Evolutionary conservation across 116 monocot genomes (phyloP).

Genomic region (Phalaenopsis hybrid): DNA sequence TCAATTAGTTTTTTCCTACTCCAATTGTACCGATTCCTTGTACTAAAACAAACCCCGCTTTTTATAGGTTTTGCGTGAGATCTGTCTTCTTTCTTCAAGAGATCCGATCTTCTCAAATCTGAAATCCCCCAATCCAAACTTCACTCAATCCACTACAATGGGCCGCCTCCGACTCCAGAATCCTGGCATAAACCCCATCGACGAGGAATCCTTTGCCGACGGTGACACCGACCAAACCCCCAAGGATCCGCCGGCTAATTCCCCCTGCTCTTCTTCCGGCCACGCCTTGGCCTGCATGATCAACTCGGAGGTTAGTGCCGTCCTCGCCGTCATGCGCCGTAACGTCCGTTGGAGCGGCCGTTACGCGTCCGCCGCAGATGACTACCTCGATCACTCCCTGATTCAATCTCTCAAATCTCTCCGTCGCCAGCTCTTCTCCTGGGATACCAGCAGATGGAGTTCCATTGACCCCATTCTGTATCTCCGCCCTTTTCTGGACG

Average conservation of each 20-base stretch:
- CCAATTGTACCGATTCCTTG: neutral
- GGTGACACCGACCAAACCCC: neutral
- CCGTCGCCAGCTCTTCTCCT: conserved; percentile 39
- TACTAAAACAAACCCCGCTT: neutral
- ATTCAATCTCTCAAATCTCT: conserved; percentile 51
- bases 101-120: neutral
- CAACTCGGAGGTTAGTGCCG: conserved; percentile 36
- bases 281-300: conserved; percentile 28
- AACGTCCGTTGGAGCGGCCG: conserved; percentile 54
- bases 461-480: conserved; percentile 35
- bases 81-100: neutral
- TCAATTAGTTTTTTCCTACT: neutral
- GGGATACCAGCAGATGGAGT: conserved; percentile 27
- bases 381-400: conserved; percentile 47
- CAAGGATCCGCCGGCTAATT: neutral
- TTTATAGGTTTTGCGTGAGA: neutral
- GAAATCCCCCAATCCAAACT: neutral
- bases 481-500: conserved; percentile 62
- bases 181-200: conserved; percentile 10
- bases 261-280: neutral
- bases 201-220: neutral
- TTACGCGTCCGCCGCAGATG: conserved; percentile 25
- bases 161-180: conserved; percentile 13
- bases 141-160: neutral
- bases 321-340: conserved; percentile 49